Evolutionary conservation across 1,284 basidiomycete genomes (phyloP), one percentile per base, ranked within the genome.

Genomic region (Somion occarium): DNA sequence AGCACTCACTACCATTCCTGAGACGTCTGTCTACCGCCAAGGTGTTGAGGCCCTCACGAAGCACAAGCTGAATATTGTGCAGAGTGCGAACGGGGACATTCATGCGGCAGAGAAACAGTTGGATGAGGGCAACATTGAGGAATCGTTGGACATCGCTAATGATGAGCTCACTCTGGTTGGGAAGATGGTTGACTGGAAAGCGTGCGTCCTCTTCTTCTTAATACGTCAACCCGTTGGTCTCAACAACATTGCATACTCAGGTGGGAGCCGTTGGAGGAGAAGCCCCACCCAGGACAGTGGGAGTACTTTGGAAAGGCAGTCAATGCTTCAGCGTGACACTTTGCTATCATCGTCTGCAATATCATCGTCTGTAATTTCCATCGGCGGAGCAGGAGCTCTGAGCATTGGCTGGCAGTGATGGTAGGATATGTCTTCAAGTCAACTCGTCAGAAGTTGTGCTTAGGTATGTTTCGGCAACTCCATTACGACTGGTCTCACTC

Each of bases 131-230:
- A 82, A 91, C 58, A 86, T 94, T 49, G 93, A 96, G 72, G 82
- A 93, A 68, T 80, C 89, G 37, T 63, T 99, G 56, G 77, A 85
- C 61, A 84, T 93, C 70, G 95, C 94, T 2, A 69, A 86, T 60
- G 88, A 91, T 59, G 96, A 99, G 72, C 73, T 91, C 53, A 75
- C 71, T 47, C 73, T 98, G 42, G 89, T 80, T 1, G 76, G 76
- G 37, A 91, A 92, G 73, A 93, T 98, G 88, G 66, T 87, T 22
- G 90, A 96, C 66, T 98, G 93, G 92, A 97, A 98, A 75, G 82
- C 91, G 95, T 99, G 69, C 73, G 93, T 89, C 38, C 49, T 37
- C 49, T 38, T 49, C 44, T 41, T 27, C 52, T 44, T 48, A 46
- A 23, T 47, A 44, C 51, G 46, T 49, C 49, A 41, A 30, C 30